phyloP scores from a whole-genome alignment of 2,329 filamentous ascomycete species.

The Trichophyton rubrum region DNA sequence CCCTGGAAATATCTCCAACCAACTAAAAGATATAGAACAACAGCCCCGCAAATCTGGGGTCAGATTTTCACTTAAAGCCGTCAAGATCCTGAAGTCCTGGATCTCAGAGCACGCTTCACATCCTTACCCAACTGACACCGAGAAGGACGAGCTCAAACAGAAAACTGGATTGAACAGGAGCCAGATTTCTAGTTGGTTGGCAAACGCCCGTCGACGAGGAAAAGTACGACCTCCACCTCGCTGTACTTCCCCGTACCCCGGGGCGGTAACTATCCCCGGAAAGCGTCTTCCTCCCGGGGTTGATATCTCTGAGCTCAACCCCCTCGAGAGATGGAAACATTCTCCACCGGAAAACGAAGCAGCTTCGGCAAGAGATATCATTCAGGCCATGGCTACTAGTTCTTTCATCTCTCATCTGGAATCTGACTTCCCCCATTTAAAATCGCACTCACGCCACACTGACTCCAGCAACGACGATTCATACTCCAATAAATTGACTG shows the following conservation, averaged over 20 bases:
- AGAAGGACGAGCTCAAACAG: slow-evolving; percentile 66
- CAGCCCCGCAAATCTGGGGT: slow-evolving; percentile 52
- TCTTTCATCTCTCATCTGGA: slow-evolving; percentile 26
- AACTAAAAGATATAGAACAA: slow-evolving; percentile 26
- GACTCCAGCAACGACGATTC: slow-evolving; percentile 41
- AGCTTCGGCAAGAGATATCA: slow-evolving; percentile 51
- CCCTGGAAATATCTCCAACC: slow-evolving; percentile 20
- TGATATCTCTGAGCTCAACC: slow-evolving; percentile 44
- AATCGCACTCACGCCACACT: slow-evolving; percentile 26
- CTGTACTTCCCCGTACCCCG: slow-evolving; percentile 56
- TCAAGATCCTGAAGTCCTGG: slow-evolving; percentile 75
- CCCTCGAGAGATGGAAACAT: slow-evolving; percentile 56
- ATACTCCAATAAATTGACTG: slow-evolving; percentile 40
- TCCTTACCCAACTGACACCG: slow-evolving; percentile 77
- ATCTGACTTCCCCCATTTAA: slow-evolving; percentile 23
- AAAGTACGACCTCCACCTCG: slow-evolving; percentile 56
- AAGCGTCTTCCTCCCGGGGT: slow-evolving; percentile 41
- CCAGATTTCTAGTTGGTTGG: slow-evolving; percentile 86
- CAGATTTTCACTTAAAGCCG: slow-evolving; percentile 66
- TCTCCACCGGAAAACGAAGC: slow-evolving; percentile 59
- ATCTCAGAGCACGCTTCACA: slow-evolving; percentile 65
- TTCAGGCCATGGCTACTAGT: slow-evolving; percentile 43
- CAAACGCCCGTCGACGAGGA: slow-evolving; percentile 71
- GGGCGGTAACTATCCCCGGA: slow-evolving; percentile 61
- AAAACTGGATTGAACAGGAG: slow-evolving; percentile 69